Base-by-base conservation (phyloP, 768 basidiomycete genomes). In the Psilocybe sp. region DNA sequence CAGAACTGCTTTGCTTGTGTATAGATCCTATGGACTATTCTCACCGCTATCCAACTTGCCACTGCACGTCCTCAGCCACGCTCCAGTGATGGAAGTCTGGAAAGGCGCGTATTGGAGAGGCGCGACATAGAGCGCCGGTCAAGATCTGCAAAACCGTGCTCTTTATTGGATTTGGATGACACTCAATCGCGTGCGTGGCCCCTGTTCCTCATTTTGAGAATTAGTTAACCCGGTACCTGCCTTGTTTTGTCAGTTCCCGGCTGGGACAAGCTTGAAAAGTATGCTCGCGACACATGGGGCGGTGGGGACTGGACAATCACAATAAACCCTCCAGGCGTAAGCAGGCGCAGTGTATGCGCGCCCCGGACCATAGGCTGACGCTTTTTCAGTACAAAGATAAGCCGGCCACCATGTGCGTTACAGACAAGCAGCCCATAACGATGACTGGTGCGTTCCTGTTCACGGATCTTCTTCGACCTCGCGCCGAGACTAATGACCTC, bases 311-410 rank as follows among this genome's bases (percentile, higher is more conserved):
- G 46, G 51, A 50, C 53, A 23, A 52, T 62, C 34, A 51, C 49
- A 20, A 60, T 64, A 35, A 64, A 64, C 32, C 63, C 63, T 28
- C 20, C 58, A 38, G 60, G 61, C 16, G 63, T 64, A 44, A 40
- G 63, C 53, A 8, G 19, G 35, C 36, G 7, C 12, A 19, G 14
- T n/a, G 7, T 11, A 11, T 16, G 13, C 34, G 34, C 16, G 13
- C 28, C 20, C n/a, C 14, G 9, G 31, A 34, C 46, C 19, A 49
- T 3, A n/a, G 33, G 39, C 40, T 48, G 33, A 32, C 53, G 3
- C 33, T n/a, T 41, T 34, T 44, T 41, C 16, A 64, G 63, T 64
- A 64, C 46, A 59, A 56, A 33, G 63, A 64, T 47, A 62, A 60
- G 42, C 60, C 53, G 39, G 63, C 61, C 9, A 58, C 61, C 4